Base-by-base conservation (phyloP, 352 stramenopile species). In the Globisporangium takayamanum region DNA sequence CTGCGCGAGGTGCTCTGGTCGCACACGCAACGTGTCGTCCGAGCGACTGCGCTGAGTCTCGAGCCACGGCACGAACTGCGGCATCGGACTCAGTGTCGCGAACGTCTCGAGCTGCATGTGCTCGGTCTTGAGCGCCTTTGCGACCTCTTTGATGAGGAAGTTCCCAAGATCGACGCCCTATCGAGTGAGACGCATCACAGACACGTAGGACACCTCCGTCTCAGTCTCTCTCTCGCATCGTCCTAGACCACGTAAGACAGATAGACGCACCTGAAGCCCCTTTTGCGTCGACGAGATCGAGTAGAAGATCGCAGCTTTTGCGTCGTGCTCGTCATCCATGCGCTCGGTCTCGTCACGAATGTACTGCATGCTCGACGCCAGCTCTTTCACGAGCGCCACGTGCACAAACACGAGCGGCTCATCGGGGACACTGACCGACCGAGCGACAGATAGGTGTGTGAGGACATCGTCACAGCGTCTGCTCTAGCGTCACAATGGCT, bases 321-420 rank as follows among this genome's bases (percentile, higher is more conserved):
- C 76, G 50, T 89, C 63, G 8, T 74, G 72, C 37, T 78, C 67
- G 55, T 94, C 76, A 22, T 68, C 46, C 53, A 91, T 68, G 57
- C 74, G 74, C 46, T 92, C 78, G 10, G 78, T 95, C 64, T 73
- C 72, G 1, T 92, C 76, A 18, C 78, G 78, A 57, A 98, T 95
- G 59, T 97, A 86, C 37, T 82, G 68, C 94, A 99, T 98, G 60
- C 86, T 95, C 15, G 69, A 70, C 8, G 94, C 93, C 1, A 98
- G 73, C 47, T 94, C 71, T 62, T 83, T 82, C 47, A 97, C 80
- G 25, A 99, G 80, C 20, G 92, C 89, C 15, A 98, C 88, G 68
- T 99, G 94, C 15, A 98, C 89, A 79, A 98, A 98, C 11, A 98
- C 91, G 18, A 99, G 77, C 18, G 95, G 94, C 64, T 96, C 84